These are phyloP conservation scores for Penicillium soppii DNA, from an alignment of 495 filamentous ascomycete genomes.

Conservation along the genomic window DNA sequence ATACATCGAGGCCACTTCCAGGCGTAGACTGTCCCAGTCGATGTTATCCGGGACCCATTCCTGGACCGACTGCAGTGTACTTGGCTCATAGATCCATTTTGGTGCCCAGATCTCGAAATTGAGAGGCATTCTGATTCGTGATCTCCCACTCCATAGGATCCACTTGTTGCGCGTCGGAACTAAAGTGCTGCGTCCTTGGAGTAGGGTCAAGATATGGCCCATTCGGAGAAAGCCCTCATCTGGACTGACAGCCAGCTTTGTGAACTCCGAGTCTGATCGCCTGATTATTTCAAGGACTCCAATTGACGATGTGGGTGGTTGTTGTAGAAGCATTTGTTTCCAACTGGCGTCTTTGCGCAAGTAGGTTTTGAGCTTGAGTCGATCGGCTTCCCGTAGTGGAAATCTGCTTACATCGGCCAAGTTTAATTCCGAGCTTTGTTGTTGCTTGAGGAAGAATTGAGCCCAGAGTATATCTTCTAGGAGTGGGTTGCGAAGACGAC, in stretches of 20 bases:
- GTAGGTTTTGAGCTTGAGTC: not conserved
- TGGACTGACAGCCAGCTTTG: not conserved
- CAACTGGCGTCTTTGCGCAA: conserved; percentile 11
- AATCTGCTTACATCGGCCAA: conserved; percentile 5
- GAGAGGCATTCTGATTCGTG: not conserved
- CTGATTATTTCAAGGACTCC: conserved; percentile 7
- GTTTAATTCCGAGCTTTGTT: not conserved
- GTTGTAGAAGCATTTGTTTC: conserved; percentile 10
- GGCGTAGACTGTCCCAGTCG: conserved; percentile 9
- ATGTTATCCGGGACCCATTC: conserved; percentile 6
- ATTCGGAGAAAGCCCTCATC: not conserved
- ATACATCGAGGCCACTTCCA: conserved; percentile 9
- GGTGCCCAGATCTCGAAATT: conserved; percentile 7
- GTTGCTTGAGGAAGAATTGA: conserved; percentile 8
- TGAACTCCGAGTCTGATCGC: conserved; percentile 7
- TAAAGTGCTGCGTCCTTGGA: conserved; percentile 4
- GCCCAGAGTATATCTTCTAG: conserved; percentile 10
- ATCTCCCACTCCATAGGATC: conserved; percentile 6
- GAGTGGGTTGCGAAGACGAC: conserved; percentile 4
- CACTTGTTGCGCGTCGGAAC: conserved; percentile 8
- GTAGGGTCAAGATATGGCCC: conserved; percentile 2
- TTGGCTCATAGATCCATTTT: conserved; percentile 4
- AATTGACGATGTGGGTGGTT: conserved; percentile 8
- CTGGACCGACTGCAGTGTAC: not conserved
- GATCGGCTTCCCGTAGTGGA: not conserved